Evolutionary conservation across 1,284 basidiomycete genomes (phyloP).

Genomic region (Naganishia liquefaciens): DNA sequence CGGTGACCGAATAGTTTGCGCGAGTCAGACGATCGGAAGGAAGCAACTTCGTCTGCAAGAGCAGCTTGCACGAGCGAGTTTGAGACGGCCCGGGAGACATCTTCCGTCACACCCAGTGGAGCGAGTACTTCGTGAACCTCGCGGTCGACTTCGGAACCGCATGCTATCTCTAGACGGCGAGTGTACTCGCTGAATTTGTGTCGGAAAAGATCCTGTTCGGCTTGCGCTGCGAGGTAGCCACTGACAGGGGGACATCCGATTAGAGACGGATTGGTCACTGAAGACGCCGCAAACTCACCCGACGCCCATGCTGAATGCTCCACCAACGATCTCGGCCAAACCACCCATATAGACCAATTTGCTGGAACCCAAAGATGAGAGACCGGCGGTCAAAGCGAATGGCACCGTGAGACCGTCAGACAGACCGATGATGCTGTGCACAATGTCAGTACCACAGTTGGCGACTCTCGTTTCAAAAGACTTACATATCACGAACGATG

Average conservation of each 20-base stretch:
- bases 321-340: slow-evolving; percentile 84
- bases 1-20: slow-evolving; percentile 12
- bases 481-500: slow-evolving; percentile 54
- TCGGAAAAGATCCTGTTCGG: slow-evolving; percentile 85
- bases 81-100: slow-evolving; percentile 75
- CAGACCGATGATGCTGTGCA: slow-evolving; percentile 82
- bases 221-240: slow-evolving; percentile 93
- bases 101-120: slow-evolving; percentile 82
- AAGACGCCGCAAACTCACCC: slow-evolving; percentile 45
- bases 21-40: slow-evolving; percentile 6
- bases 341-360: slow-evolving; percentile 87
- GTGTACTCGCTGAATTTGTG: slow-evolving; percentile 75
- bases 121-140: slow-evolving; percentile 87
- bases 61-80: slow-evolving; percentile 71
- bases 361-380: slow-evolving; percentile 86
- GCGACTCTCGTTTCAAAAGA: slow-evolving; percentile 20
- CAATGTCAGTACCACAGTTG: slow-evolving; percentile 5
- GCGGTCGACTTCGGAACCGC: slow-evolving; percentile 90
- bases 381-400: slow-evolving; percentile 77
- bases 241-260: slow-evolving; percentile 44
- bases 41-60: slow-evolving; percentile 40
- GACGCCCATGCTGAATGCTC: slow-evolving; percentile 94
- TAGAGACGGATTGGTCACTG: not conserved
- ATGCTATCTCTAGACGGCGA: slow-evolving; percentile 77
- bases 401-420: slow-evolving; percentile 95